A percentile compares a stretch with the other conserved stretches of the same genome.
Conservation (phyloP, 2,329 filamentous ascomycete species). For the Mycosphaerella arachidis region DNA sequence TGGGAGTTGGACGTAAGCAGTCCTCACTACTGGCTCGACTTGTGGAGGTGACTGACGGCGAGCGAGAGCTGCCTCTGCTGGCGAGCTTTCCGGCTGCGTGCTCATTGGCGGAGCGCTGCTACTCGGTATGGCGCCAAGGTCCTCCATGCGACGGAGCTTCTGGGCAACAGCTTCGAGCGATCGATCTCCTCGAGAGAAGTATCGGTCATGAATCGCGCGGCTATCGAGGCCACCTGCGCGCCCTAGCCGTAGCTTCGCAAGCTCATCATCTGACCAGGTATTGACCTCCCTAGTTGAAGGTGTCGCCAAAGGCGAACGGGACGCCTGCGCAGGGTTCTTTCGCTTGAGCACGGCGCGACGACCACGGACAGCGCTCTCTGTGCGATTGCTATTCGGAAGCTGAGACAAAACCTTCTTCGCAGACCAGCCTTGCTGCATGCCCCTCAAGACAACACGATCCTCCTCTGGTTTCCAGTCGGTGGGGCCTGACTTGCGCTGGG, state of each 20-base stretch:
- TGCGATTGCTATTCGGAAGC: not conserved
- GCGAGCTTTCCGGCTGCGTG: not conserved
- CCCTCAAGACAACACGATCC: not conserved
- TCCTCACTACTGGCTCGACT: not conserved
- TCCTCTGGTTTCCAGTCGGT: not conserved
- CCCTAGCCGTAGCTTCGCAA: not conserved
- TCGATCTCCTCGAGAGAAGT: not conserved
- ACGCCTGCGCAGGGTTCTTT: not conserved
- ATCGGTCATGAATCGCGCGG: not conserved
- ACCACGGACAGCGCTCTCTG: not conserved
- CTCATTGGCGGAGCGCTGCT: not conserved
- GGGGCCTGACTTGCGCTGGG: not conserved
- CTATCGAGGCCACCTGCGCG: not conserved
- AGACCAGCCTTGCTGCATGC: not conserved
- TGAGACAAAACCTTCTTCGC: not conserved
- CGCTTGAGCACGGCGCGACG: not conserved
- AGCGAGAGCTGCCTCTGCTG: not conserved
- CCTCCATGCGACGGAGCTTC: not conserved
- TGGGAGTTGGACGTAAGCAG: not conserved
- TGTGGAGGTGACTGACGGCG: not conserved
- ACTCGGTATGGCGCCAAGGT: not conserved
- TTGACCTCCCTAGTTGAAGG: not conserved
- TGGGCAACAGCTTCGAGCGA: not conserved
- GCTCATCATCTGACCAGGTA: not conserved
- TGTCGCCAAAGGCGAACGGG: not conserved